Evolutionary conservation across 1,139 yeast genomes (phyloP).

Genomic region (Blastobotrys capitulatus): DNA sequence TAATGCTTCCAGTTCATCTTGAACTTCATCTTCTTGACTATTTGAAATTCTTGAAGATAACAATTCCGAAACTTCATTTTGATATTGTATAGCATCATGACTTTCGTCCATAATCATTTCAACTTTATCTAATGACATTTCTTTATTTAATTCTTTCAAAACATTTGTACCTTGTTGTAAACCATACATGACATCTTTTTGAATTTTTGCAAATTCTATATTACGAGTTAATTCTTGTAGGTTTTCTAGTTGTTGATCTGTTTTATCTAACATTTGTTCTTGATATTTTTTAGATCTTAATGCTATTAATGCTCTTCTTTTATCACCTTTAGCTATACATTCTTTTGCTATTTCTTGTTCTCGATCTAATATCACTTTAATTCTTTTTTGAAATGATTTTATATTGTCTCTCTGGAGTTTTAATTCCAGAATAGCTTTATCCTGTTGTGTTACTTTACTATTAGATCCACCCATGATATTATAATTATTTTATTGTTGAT

Average conservation of each 20-base stretch:
- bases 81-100: conserved; percentile 75
- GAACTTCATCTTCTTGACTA: conserved; percentile 60
- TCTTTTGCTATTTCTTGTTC: conserved; percentile 56
- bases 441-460: conserved; percentile 69
- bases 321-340: conserved; percentile 50
- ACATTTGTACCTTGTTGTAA: conserved; percentile 74
- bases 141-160: conserved; percentile 65
- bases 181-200: conserved; percentile 77
- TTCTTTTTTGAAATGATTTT: conserved; percentile 63
- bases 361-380: conserved; percentile 49
- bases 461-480: conserved; percentile 36
- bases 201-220: conserved; percentile 84
- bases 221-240: conserved; percentile 49
- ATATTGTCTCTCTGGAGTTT: conserved; percentile 85
- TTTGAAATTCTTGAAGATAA: conserved; percentile 44
- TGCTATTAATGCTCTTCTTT: conserved; percentile 60
- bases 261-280: conserved; percentile 57
- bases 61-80: conserved; percentile 47
- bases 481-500: conserved; percentile 35
- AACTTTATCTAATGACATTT: conserved; percentile 72
- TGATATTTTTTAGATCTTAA: conserved; percentile 79
- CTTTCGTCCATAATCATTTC: conserved; percentile 80
- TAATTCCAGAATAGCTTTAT: conserved; percentile 76
- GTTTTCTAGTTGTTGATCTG: conserved; percentile 72
- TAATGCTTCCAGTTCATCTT: conserved; percentile 51